Evolutionary conservation across 257 asterid species (phyloP), one percentile per base, ranked within the genome.

Genomic region (Lycium ferocissimum): DNA sequence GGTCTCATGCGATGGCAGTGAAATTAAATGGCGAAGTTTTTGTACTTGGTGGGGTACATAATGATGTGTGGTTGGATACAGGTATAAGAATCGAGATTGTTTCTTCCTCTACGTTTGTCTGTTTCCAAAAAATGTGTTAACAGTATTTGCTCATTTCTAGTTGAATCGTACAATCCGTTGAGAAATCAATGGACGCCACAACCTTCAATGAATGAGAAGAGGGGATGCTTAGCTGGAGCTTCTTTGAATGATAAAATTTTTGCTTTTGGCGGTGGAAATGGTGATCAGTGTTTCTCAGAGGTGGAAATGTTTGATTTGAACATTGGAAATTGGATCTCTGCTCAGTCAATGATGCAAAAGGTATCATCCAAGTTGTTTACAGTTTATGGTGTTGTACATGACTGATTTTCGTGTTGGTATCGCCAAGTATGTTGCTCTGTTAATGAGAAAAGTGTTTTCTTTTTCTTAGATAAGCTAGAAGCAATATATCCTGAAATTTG

Each of bases 261-360:
- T 82, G 92, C 93, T 20, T 85, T 91, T 80, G 98, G 98, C 45
- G 98, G 98, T 33, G 94, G 93, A 81, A 83, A 90, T 89, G 93
- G 94, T 63, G 89, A 17, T 71, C 91, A 90, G 6, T 90, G 92
- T 81, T 89, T 88, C 82, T 86, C 97, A 1, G 94, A 94, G 81
- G 98, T 94, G 79, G 98, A 94, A 83, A 61, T 91, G 88, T 87
- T 92, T 69, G 93, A 93, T 82, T 14, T 53, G 45, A 84, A 86
- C 84, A 35, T 45, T 65, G 97, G 97, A 62, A 90, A 85, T 83
- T 94, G 98, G 98, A 86, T 92, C 33, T 65, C 40, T 69, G 54
- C 87, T 38, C 91, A 79, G 87, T 56, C 97, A 54, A 91, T 94
- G 98, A 87, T 85, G 80, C 87, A 92, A 80, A 91, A 91, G 98